A percentile compares a stretch with the other conserved stretches of the same genome.
phyloP scores from a whole-genome alignment of 495 filamentous ascomycete species.

The Annulohypoxylon moriforme region DNA sequence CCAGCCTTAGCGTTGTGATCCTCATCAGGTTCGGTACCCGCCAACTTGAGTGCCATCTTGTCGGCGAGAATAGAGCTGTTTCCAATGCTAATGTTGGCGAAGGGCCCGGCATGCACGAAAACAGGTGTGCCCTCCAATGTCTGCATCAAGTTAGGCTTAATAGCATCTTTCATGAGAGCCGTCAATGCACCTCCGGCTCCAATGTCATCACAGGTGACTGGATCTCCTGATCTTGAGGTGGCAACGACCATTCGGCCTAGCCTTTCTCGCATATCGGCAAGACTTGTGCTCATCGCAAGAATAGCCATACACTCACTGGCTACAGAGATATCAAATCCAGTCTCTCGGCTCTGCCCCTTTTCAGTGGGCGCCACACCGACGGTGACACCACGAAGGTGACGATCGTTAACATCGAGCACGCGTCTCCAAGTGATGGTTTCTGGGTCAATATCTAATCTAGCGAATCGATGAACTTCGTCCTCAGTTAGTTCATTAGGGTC shows the following conservation, averaged over 20 bases:
- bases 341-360: constrained; percentile 84
- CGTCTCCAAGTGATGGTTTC: constrained; percentile 97
- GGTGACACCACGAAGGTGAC: constrained; percentile 88
- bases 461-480: constrained; percentile 88
- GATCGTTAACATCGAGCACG: constrained; percentile 96
- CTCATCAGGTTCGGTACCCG: constrained; percentile 95
- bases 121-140: constrained; percentile 96
- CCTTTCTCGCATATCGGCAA: constrained; percentile 91
- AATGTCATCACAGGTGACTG: constrained; percentile 95
- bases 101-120: constrained; percentile 96
- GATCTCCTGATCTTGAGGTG: constrained; percentile 83
- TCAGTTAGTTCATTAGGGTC: constrained; percentile 88
- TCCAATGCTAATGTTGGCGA: constrained; percentile 98
- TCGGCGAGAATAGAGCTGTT: constrained; percentile 95
- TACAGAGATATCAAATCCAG: constrained; percentile 96
- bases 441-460: constrained; percentile 93
- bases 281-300: constrained; percentile 87
- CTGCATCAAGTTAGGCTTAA: constrained; percentile 99
- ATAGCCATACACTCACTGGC: constrained; percentile 99
- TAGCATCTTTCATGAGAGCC: constrained; percentile 96
- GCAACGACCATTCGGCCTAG: constrained; percentile 97
- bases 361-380: constrained; percentile 90
- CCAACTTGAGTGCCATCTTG: constrained; percentile 93
- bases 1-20: constrained; percentile 84
- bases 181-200: constrained; percentile 92